These are phyloP conservation scores for Yamadazyma siamensis DNA, from an alignment of 1,139 yeast species.

Conservation along the genomic window DNA sequence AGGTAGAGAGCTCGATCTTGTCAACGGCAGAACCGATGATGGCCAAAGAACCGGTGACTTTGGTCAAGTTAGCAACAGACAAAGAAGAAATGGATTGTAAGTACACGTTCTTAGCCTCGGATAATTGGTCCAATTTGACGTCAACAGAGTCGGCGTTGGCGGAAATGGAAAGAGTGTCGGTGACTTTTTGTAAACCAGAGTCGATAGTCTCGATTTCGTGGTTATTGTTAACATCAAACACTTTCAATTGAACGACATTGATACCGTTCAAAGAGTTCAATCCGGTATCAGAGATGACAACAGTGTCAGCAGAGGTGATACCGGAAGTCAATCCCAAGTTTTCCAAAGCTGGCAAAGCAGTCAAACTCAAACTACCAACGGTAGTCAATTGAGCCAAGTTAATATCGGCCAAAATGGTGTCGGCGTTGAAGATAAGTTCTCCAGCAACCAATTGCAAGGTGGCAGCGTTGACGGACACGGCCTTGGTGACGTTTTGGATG, in stretches of 20 bases:
- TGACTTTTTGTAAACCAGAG: slow-evolving; percentile 71
- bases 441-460: slow-evolving; percentile 73
- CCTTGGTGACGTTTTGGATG: slow-evolving; percentile 61
- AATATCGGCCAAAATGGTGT: slow-evolving; percentile 66
- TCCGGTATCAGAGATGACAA: slow-evolving; percentile 83
- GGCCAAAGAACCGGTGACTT: slow-evolving; percentile 78
- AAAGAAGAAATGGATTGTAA: slow-evolving; percentile 76
- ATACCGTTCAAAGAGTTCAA: slow-evolving; percentile 78
- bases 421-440: slow-evolving; percentile 54
- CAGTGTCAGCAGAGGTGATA: slow-evolving; percentile 68
- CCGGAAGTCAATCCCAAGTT: slow-evolving; percentile 69
- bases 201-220: slow-evolving; percentile 63
- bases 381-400: slow-evolving; percentile 77
- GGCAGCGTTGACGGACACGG: slow-evolving; percentile 72
- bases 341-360: slow-evolving; percentile 80
- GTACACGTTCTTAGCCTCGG: slow-evolving; percentile 82
- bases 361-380: slow-evolving; percentile 75
- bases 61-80: slow-evolving; percentile 63
- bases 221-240: slow-evolving; percentile 85
- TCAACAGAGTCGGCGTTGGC: slow-evolving; percentile 78
- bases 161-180: slow-evolving; percentile 72
- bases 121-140: slow-evolving; percentile 63
- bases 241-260: slow-evolving; percentile 65
- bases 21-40: slow-evolving; percentile 64
- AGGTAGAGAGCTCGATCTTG: slow-evolving; percentile 51